Conservation (phyloP, 371 early-diverging fungal genomes). For the Mortierella sp. region DNA sequence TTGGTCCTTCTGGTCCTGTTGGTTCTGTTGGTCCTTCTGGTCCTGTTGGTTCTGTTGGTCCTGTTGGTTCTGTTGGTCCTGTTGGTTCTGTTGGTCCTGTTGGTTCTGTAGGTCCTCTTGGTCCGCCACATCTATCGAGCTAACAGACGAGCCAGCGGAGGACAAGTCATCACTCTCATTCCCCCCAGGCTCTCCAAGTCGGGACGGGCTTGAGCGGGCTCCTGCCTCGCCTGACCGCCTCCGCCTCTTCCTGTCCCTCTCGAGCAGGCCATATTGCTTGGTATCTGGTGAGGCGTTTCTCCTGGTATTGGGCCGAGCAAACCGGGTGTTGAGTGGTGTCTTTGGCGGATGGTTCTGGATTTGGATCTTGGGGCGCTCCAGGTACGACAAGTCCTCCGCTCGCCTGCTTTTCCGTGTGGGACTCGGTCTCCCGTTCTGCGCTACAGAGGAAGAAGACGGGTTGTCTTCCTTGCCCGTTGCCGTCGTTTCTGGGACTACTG, state of each 20-base stretch:
- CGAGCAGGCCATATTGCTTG: neutral
- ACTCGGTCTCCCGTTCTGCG: neutral
- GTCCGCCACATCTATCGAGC: neutral
- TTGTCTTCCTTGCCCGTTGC: neutral
- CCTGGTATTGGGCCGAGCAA: slow-evolving; percentile 34
- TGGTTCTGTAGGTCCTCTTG: neutral
- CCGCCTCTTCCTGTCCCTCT: neutral
- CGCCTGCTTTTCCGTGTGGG: slow-evolving; percentile 2
- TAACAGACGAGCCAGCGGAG: neutral
- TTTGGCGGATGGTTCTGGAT: slow-evolving; percentile 12
- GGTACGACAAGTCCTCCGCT: slow-evolving; percentile 27
- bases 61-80: neutral
- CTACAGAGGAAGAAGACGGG: neutral
- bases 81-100: neutral
- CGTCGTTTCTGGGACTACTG: neutral
- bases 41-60: too few relatives aligned
- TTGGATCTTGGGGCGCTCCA: slow-evolving; percentile 12
- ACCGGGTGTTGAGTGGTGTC: slow-evolving; percentile 20
- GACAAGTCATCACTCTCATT: neutral
- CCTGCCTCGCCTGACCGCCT: neutral
- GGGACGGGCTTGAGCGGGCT: neutral
- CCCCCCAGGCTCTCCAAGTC: neutral
- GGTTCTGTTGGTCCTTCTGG: too few relatives aligned
- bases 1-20: too few relatives aligned
- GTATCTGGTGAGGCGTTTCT: slow-evolving; percentile 9